Conservation (phyloP, 805 yeast genomes). For the Candida fluviatilis region DNA sequence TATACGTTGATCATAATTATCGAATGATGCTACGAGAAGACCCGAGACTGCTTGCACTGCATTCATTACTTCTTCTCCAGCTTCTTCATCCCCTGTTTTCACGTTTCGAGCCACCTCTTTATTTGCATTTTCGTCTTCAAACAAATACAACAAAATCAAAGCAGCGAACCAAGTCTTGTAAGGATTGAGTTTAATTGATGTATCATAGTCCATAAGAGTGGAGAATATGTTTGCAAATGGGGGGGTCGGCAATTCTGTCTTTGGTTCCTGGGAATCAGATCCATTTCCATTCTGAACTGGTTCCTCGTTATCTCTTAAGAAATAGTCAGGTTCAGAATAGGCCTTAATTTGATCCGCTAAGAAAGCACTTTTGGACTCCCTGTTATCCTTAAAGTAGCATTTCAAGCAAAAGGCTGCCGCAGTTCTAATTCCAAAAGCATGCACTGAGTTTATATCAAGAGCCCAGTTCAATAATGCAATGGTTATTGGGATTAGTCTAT, state of each 20-base stretch:
- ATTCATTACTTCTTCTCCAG: slow-evolving; percentile 66
- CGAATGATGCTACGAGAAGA: slow-evolving; percentile 60
- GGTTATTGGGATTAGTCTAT: slow-evolving; percentile 57
- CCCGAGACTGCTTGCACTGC: slow-evolving; percentile 77
- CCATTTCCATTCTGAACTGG: slow-evolving; percentile 6
- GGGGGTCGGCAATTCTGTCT: slow-evolving; percentile 14
- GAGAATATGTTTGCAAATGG: slow-evolving; percentile 62
- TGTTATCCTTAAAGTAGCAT: slow-evolving; percentile 64
- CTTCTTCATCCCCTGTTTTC: slow-evolving; percentile 52
- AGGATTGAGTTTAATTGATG: slow-evolving; percentile 64
- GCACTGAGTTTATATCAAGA: slow-evolving; percentile 73
- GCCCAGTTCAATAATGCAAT: slow-evolving; percentile 82
- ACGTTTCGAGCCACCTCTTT: slow-evolving; percentile 46
- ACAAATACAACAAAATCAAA: slow-evolving; percentile 56
- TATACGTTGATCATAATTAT: slow-evolving; percentile 64
- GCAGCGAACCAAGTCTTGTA: slow-evolving; percentile 84
- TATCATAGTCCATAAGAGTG: slow-evolving; percentile 72
- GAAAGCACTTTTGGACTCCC: slow-evolving; percentile 57
- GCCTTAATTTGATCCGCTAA: slow-evolving; percentile 59
- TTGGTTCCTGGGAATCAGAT: slow-evolving; percentile 6
- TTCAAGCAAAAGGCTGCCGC: slow-evolving; percentile 65
- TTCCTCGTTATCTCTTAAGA: slow-evolving; percentile 10
- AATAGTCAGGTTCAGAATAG: slow-evolving; percentile 23
- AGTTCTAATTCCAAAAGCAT: slow-evolving; percentile 74
- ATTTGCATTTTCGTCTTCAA: slow-evolving; percentile 49